Conservation (phyloP, 2,329 filamentous ascomycete species). For the Pseudogymnoascus sp. region DNA sequence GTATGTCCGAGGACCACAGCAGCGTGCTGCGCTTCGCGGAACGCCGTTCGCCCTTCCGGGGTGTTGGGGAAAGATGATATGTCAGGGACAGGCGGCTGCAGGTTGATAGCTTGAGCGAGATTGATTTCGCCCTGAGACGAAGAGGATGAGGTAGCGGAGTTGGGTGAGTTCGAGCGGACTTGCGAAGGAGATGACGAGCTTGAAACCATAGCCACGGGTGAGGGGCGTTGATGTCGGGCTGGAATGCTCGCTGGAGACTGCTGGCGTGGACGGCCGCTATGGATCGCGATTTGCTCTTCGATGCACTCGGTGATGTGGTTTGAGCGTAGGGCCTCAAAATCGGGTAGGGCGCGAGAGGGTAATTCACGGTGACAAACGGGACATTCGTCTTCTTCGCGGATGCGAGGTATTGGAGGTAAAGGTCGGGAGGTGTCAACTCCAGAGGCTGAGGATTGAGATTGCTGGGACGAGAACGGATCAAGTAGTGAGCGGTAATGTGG, state of each 20-base stretch:
- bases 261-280: slow-evolving; percentile 8
- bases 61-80: slow-evolving; percentile 14
- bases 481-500: slow-evolving; percentile 16
- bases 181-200: slow-evolving; percentile 10
- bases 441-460: background rate
- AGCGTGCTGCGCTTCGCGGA: slow-evolving; percentile 20
- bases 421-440: slow-evolving; percentile 10
- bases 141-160: slow-evolving; percentile 10
- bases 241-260: slow-evolving; percentile 12
- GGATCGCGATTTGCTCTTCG: slow-evolving; percentile 13
- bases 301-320: slow-evolving; percentile 54
- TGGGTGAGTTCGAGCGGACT: slow-evolving; percentile 12
- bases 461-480: slow-evolving; percentile 7
- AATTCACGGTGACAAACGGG: slow-evolving; percentile 69
- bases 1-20: slow-evolving; percentile 15
- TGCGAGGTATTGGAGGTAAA: slow-evolving; percentile 30
- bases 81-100: slow-evolving; percentile 5
- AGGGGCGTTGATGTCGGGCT: slow-evolving; percentile 15
- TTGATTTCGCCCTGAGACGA: slow-evolving; percentile 11
- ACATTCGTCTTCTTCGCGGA: slow-evolving; percentile 70
- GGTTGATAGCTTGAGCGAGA: background rate
- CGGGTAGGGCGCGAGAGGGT: slow-evolving; percentile 47
- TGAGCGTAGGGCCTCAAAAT: slow-evolving; percentile 49
- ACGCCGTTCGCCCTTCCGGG: slow-evolving; percentile 16
- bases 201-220: slow-evolving; percentile 14